Evolutionary conservation across 2,329 filamentous ascomycete genomes (phyloP).

Genomic region (Hypoxylon sp.): DNA sequence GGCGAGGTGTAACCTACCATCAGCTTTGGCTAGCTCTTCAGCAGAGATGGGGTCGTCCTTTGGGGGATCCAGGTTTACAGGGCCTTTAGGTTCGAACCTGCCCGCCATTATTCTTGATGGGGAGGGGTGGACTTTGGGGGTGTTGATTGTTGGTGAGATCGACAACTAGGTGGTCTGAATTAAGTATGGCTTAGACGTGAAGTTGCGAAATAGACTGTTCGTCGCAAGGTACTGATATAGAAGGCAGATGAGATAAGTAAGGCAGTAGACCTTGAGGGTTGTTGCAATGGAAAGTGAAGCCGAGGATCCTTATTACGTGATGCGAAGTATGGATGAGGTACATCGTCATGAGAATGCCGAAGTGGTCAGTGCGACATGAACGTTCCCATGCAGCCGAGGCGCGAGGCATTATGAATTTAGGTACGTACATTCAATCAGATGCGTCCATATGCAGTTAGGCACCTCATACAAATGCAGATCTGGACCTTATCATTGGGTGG

Average conservation of each 20-base stretch:
- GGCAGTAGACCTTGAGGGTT: background rate
- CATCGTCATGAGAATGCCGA: background rate
- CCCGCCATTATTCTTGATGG: constrained; percentile 64
- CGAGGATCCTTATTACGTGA: constrained; percentile 3
- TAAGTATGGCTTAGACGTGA: background rate
- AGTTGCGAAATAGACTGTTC: background rate
- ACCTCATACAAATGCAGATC: background rate
- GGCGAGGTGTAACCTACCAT: constrained; percentile 74
- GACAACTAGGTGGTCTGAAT: background rate
- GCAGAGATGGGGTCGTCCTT: constrained; percentile 89
- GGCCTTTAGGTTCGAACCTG: constrained; percentile 83
- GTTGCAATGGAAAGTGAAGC: constrained; percentile 2
- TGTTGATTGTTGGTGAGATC: constrained; percentile 36
- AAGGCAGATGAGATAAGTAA: background rate
- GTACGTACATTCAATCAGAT: no score
- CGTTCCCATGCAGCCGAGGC: constrained; percentile 18
- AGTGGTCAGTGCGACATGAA: constrained; percentile 15
- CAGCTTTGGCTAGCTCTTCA: constrained; percentile 83
- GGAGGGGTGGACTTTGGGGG: background rate
- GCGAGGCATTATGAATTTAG: no score
- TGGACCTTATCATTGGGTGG: background rate
- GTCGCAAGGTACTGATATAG: background rate
- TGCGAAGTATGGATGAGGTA: constrained; percentile 13
- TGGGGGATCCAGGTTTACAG: constrained; percentile 83
- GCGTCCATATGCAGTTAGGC: no score